Evolutionary conservation across 2,329 filamentous ascomycete genomes (phyloP).

Genomic region (Colletotrichum gigasporum): DNA sequence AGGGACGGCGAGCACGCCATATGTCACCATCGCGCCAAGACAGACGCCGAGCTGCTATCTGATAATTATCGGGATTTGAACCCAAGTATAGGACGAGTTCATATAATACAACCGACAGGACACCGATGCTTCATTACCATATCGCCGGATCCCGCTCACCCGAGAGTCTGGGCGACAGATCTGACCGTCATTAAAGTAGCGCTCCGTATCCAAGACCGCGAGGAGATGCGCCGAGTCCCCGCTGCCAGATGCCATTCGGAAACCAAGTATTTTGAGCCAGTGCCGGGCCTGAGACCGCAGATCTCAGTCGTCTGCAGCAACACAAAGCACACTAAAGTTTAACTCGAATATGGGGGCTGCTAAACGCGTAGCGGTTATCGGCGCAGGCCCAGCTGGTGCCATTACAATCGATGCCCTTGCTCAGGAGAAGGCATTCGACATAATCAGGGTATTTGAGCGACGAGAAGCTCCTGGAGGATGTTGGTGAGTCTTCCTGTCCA

Average conservation of each 20-base stretch:
- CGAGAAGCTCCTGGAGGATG: constrained; percentile 67
- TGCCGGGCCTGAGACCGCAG: too few relatives aligned
- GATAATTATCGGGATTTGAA: constrained; percentile 14
- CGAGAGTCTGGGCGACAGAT: not conserved
- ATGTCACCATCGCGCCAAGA: constrained; percentile 28
- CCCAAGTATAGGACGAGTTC: not conserved
- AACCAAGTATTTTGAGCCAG: not conserved
- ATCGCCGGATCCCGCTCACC: not conserved
- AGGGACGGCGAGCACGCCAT: constrained; percentile 13
- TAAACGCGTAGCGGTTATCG: constrained; percentile 65
- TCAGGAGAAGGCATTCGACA: constrained; percentile 66
- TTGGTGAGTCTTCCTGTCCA: constrained; percentile 54
- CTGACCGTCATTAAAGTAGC: not conserved
- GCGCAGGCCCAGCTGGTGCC: constrained; percentile 67
- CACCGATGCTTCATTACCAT: too few relatives aligned
- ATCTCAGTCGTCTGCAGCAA: too few relatives aligned
- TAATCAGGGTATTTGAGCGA: constrained; percentile 70
- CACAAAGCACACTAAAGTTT: not conserved
- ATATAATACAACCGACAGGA: too few relatives aligned
- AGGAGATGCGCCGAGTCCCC: not conserved
- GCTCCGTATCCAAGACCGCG: too few relatives aligned
- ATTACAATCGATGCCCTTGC: constrained; percentile 69
- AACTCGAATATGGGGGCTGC: constrained; percentile 24
- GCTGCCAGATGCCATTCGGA: not conserved
- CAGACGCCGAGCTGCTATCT: constrained; percentile 7